These are phyloP conservation scores for Aspergillus ibericus DNA, from an alignment of 2,329 filamentous ascomycete genomes.

Conservation along the genomic window DNA sequence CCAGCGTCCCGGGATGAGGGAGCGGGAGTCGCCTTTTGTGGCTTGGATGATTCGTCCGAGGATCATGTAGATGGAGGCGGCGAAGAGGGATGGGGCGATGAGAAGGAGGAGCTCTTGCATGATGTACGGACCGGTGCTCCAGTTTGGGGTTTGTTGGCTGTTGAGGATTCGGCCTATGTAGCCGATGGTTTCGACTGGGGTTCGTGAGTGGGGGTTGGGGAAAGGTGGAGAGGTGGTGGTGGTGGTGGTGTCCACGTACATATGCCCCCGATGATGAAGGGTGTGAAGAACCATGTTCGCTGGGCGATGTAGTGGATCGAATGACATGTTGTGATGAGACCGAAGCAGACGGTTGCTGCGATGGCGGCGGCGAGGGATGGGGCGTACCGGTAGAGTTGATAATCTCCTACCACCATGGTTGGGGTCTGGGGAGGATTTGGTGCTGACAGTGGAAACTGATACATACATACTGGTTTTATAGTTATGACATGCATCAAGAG, in stretches of 20 bases:
- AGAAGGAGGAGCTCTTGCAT: not conserved
- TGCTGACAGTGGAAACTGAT: too few species aligned
- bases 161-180: not conserved
- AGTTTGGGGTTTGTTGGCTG: not conserved
- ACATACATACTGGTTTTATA: not conserved
- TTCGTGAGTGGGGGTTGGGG: not conserved
- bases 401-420: not conserved
- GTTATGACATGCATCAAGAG: too few species aligned
- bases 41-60: not conserved
- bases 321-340: not conserved
- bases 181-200: not conserved
- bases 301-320: not conserved
- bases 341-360: not conserved
- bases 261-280: not conserved
- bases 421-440: too few species aligned
- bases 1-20: not conserved
- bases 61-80: not conserved
- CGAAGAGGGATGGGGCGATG: not conserved
- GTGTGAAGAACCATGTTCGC: constrained; percentile 2
- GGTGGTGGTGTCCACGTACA: not conserved
- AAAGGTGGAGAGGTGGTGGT: not conserved
- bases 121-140: not conserved
- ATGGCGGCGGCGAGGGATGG: not conserved
- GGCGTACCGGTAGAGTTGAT: not conserved
- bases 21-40: not conserved